Evolutionary conservation across 164 flowering plant genomes (phyloP).

Genomic region (Buxus sempervirens): DNA sequence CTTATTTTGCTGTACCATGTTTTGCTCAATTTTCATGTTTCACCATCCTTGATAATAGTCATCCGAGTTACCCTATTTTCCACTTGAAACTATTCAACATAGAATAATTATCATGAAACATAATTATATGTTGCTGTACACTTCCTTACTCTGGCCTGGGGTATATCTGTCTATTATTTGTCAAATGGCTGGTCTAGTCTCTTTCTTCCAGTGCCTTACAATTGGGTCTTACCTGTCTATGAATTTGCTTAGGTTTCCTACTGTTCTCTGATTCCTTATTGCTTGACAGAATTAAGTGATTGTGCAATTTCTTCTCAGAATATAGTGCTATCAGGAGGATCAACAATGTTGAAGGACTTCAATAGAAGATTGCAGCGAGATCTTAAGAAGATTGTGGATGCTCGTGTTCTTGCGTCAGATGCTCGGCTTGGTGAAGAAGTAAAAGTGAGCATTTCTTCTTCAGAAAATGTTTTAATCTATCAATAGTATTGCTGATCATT

Average conservation of each 20-base stretch:
- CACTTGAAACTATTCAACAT: background rate
- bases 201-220: background rate
- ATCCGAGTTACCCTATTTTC: background rate
- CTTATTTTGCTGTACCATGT: too few relatives aligned
- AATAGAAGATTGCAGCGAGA: slow-evolving; percentile 89
- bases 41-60: background rate
- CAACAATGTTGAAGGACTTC: slow-evolving; percentile 99
- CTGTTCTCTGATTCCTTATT: background rate
- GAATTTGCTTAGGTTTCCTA: slow-evolving; percentile 8
- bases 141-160: background rate
- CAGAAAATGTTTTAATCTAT: background rate
- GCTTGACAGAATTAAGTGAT: background rate
- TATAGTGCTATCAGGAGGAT: slow-evolving; percentile 95
- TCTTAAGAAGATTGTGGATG: slow-evolving; percentile 93
- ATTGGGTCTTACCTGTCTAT: background rate
- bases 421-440: slow-evolving; percentile 72
- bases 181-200: background rate
- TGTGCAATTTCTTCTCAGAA: slow-evolving; percentile 48
- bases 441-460: slow-evolving; percentile 46
- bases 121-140: background rate
- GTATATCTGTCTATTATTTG: background rate
- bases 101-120: background rate
- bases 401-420: slow-evolving; percentile 69
- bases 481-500: background rate
- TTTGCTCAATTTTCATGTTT: too few relatives aligned